A percentile compares a stretch with the other conserved stretches of the same genome.
Evolutionary conservation across 1,284 basidiomycete genomes (phyloP).

Genomic region (Sporisorium exsertum): DNA sequence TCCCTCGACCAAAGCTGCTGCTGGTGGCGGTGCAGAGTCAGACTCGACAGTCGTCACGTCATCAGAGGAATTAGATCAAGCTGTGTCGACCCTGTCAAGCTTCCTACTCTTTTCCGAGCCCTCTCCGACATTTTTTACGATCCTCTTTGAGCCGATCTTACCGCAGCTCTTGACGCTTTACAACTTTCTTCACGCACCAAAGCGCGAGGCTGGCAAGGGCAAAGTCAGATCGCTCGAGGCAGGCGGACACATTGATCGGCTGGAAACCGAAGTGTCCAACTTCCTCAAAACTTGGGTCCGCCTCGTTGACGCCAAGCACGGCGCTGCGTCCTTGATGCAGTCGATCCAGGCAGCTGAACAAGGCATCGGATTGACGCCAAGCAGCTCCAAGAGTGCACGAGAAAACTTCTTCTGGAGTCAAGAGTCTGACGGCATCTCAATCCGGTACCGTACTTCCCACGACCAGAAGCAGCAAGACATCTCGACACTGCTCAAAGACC

Average conservation of each 20-base stretch:
- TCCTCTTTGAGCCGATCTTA: constrained; percentile 46
- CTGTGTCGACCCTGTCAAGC: constrained; percentile 41
- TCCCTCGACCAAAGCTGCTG: constrained; percentile 11
- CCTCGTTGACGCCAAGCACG: constrained; percentile 42
- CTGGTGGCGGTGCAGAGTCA: not conserved
- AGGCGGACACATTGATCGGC: constrained; percentile 16
- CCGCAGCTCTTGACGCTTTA: constrained; percentile 55
- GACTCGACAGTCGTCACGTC: constrained; percentile 11
- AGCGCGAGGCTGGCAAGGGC: constrained; percentile 10
- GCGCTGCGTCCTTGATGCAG: constrained; percentile 13
- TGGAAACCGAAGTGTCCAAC: constrained; percentile 39
- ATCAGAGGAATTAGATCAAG: constrained; percentile 18
- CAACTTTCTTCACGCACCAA: constrained; percentile 18
- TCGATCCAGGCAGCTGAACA: constrained; percentile 26
- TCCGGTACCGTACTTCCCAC: constrained; percentile 21
- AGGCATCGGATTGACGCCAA: constrained; percentile 31
- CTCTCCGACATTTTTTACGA: constrained; percentile 54
- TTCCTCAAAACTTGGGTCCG: constrained; percentile 57
- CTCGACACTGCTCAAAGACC: constrained; percentile 29
- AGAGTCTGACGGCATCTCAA: constrained; percentile 26
- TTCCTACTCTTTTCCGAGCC: constrained; percentile 61
- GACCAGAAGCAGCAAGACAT: constrained; percentile 19
- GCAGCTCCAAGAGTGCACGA: not conserved
- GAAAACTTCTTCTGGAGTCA: constrained; percentile 32
- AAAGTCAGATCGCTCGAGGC: constrained; percentile 34